These are phyloP conservation scores for Candida nonsorbophila DNA, from an alignment of 805 yeast species.

Conservation along the genomic window DNA sequence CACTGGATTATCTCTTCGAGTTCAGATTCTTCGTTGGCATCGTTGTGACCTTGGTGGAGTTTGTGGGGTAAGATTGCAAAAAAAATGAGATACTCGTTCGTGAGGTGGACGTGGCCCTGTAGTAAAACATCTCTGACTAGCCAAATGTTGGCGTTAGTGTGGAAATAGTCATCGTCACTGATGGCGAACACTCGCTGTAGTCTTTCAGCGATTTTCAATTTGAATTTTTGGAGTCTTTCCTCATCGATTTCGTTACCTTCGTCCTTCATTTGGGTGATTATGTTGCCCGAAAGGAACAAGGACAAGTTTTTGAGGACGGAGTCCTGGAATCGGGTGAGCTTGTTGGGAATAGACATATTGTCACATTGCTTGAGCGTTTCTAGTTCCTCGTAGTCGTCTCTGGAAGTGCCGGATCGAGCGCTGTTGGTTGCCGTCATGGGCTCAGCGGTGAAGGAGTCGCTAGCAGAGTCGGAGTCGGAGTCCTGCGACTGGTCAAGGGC, in stretches of 20 bases:
- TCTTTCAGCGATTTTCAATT: slow-evolving; percentile 27
- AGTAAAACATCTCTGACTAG: slow-evolving; percentile 72
- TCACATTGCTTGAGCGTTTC: no score
- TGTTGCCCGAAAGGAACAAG: slow-evolving; percentile 11
- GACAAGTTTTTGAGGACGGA: slow-evolving; percentile 21
- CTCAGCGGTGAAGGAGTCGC: no score
- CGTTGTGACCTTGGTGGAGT: slow-evolving; percentile 4
- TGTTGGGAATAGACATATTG: no score
- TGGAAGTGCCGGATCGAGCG: no score
- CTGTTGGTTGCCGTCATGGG: no score
- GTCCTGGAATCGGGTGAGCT: slow-evolving; percentile 7
- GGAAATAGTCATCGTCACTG: slow-evolving; percentile 49
- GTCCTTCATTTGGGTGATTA: slow-evolving; percentile 5
- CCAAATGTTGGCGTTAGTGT: slow-evolving; percentile 73
- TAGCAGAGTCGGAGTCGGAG: no score
- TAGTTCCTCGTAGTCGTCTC: no score
- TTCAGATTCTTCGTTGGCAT: slow-evolving; percentile 14
- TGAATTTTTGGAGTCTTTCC: slow-evolving; percentile 11
- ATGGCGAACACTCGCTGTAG: slow-evolving; percentile 36
- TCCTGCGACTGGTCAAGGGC: no score
- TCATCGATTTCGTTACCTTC: slow-evolving; percentile 5
- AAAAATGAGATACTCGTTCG: slow-evolving; percentile 59
- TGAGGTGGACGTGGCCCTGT: slow-evolving; percentile 81
- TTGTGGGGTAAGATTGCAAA: slow-evolving; percentile 67
- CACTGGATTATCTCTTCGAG: slow-evolving; percentile 21